phyloP scores from a whole-genome alignment of 495 filamentous ascomycete genomes.

The Trichocladium antarcticum region DNA sequence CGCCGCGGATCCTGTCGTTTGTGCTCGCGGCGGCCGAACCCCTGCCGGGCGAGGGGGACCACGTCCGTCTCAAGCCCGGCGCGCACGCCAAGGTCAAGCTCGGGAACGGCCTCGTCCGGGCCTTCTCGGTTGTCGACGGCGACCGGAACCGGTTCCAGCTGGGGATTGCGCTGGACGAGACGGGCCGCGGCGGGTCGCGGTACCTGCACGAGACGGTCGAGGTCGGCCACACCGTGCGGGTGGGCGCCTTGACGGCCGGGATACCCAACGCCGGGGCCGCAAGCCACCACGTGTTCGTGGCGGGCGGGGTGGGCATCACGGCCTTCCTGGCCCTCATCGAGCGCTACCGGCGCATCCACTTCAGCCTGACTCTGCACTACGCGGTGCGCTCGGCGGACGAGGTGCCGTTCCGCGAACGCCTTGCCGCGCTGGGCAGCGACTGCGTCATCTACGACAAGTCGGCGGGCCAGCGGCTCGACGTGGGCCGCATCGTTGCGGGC shows the following conservation, averaged over 20 bases:
- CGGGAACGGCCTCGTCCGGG: slow-evolving; percentile 33
- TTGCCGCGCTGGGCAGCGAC: slow-evolving; percentile 25
- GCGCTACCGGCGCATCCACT: slow-evolving; percentile 31
- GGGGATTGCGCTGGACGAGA: slow-evolving; percentile 36
- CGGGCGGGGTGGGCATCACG: slow-evolving; percentile 43
- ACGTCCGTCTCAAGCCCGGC: slow-evolving; percentile 21
- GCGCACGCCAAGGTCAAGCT: slow-evolving; percentile 37
- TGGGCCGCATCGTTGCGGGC: slow-evolving; percentile 28
- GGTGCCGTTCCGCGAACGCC: slow-evolving; percentile 34
- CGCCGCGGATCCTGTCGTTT: slow-evolving; percentile 31
- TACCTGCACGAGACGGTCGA: slow-evolving; percentile 38
- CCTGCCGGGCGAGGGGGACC: slow-evolving; percentile 10
- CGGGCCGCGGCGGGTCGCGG: slow-evolving; percentile 38
- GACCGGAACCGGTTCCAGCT: slow-evolving; percentile 32
- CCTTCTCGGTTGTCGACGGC: slow-evolving; percentile 41
- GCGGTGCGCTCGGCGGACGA: slow-evolving; percentile 37
- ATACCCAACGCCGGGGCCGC: slow-evolving; percentile 25
- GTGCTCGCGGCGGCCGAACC: slow-evolving; percentile 27
- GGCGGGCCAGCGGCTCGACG: slow-evolving; percentile 38
- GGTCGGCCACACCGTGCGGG: slow-evolving; percentile 36
- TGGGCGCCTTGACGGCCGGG: slow-evolving; percentile 32
- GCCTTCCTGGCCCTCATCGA: slow-evolving; percentile 36
- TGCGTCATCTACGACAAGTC: slow-evolving; percentile 38
- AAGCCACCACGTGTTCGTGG: slow-evolving; percentile 42
- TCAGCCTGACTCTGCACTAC: slow-evolving; percentile 37